Evolutionary conservation across 139 green algal species (phyloP), one percentile per base, ranked within the genome.

Genomic region (Chlorella sp.): DNA sequence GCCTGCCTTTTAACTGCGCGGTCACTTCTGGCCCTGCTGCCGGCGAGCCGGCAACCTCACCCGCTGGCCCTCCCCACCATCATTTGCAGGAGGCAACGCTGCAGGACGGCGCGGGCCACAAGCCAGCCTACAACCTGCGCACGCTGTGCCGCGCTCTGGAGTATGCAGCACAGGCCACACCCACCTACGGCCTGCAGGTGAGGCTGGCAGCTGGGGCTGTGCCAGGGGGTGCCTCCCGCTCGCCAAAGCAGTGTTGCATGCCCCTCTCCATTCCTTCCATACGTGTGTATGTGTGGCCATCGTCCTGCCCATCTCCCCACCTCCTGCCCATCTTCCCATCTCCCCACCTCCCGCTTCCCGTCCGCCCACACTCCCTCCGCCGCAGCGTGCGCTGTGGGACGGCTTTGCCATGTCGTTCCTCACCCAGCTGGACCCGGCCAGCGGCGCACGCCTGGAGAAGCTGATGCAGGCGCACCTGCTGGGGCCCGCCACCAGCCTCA

Each of bases 321-420:
- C 60, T 34, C 26, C 64, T 70, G 64, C 34, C 14, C 3, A 36
- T 68, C 16, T 34, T 3, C 5, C 14, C 20, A 69, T 38, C 3
- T 30, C 28, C 36, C 62, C 9, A 67, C 32, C 32, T n/a, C 22
- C 56, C 6, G 9, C 56, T 65, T 20, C 56, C 9, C 9, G 9
- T 65, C 26, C 56, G 22, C 13, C 30, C 56, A 32, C 30, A 6
- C 19, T 69, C 28, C 34, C 14, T 38, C 2, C 65, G 32, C 32
- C 34, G 69, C 90, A 94, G 83, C 91, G 96, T 16, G 89, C 95
- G 16, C 94, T 99, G 80, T 95, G 94, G 64, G 97, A 99, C 88
- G 97, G 95, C 60, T 93, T 96, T 30, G 89, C 86, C 81, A 99
- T 99, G 97, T 93, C 92, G 9, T 99, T 99, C 86, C 76, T 94